These are phyloP conservation scores for Daldinia bambusicola DNA, from an alignment of 495 filamentous ascomycete species.

Conservation along the genomic window DNA sequence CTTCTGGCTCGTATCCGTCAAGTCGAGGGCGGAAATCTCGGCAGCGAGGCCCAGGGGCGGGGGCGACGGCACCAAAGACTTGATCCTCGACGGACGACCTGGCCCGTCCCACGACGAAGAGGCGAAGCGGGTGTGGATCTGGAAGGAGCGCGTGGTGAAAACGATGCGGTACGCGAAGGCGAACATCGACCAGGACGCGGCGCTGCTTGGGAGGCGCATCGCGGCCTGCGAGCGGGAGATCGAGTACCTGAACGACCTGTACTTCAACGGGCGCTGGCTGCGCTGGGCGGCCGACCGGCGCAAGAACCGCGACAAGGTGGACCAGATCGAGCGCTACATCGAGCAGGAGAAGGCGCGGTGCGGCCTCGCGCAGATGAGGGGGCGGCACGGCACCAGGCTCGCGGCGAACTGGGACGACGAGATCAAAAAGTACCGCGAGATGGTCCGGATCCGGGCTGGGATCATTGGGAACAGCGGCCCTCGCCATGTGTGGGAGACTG, in stretches of 20 bases:
- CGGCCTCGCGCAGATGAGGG: conserved; percentile 17
- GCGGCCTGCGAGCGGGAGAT: background rate
- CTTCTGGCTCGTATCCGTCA: conserved; percentile 19
- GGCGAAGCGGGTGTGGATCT: conserved; percentile 15
- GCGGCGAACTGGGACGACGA: conserved; percentile 12
- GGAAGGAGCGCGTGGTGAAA: background rate
- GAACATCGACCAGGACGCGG: background rate
- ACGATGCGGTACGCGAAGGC: background rate
- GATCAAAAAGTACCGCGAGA: conserved; percentile 5
- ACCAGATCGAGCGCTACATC: background rate
- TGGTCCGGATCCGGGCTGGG: background rate
- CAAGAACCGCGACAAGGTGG: conserved; percentile 7
- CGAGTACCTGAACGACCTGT: background rate
- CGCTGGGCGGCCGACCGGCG: too few species aligned
- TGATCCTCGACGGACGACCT: conserved; percentile 19
- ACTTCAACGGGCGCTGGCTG: background rate
- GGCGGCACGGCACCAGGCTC: background rate
- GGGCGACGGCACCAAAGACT: too few species aligned
- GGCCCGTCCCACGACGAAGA: background rate
- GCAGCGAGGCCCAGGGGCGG: background rate
- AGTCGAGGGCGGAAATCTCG: background rate
- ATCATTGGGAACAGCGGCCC: conserved; percentile 1
- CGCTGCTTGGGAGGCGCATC: background rate
- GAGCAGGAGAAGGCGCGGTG: conserved; percentile 7
- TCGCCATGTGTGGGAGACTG: background rate